phyloP scores from a whole-genome alignment of 78 protist genomes.

The Trichosphaerium sp. region DNA sequence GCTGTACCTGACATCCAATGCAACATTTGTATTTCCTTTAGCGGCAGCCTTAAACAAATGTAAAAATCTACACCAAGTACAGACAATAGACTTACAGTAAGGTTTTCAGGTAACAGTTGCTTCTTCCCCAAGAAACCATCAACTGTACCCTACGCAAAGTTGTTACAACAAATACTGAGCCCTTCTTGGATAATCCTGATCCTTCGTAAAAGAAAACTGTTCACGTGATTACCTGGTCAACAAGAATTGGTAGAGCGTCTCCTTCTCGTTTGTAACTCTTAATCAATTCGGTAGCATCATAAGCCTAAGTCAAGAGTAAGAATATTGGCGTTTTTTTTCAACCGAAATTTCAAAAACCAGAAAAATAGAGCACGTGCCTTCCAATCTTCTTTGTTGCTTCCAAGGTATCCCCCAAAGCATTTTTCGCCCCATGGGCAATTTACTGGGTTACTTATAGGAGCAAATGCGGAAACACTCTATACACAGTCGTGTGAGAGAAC shows the following conservation, averaged over 20 bases:
- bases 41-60: conserved; percentile 6
- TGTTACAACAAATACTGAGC: neutral
- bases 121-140: conserved; percentile 28
- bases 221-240: conserved; percentile 49
- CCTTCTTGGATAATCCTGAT: conserved; percentile 5
- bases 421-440: conserved; percentile 52
- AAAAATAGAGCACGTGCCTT: conserved; percentile 14
- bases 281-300: conserved; percentile 15
- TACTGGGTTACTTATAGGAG: conserved; percentile 81
- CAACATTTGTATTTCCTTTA: neutral
- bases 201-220: conserved; percentile 2
- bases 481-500: neutral
- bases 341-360: neutral
- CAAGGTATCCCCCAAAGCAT: conserved; percentile 70
- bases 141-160: conserved; percentile 30
- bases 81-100: too few relatives aligned
- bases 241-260: conserved; percentile 13
- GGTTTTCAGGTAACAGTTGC: conserved; percentile 6
- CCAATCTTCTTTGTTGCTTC: conserved; percentile 25
- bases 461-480: conserved; percentile 79
- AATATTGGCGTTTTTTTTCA: neutral
- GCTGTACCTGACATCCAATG: conserved; percentile 2
- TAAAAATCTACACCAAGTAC: too few relatives aligned
- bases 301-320: neutral
- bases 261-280: conserved; percentile 45